Base-by-base conservation (phyloP, 345 rosid genomes). In the Litchi chinensis region DNA sequence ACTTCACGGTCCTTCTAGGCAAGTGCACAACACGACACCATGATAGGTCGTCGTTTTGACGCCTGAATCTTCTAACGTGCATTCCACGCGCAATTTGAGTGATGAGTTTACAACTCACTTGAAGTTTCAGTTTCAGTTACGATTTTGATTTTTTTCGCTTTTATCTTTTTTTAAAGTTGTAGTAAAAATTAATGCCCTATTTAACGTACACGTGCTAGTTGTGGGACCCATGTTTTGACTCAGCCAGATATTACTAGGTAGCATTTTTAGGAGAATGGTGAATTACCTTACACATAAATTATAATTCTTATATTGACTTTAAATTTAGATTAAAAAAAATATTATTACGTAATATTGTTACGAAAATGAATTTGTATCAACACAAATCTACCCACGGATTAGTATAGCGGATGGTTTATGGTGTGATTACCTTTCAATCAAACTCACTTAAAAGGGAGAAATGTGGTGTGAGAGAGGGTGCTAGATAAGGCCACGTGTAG, bases 141-240 rank as follows among this genome's bases (percentile, higher is more conserved):
- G 37, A 40, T 10, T 52, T 15, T 43, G 57, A 18, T 50, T 41
- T 11, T 40, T 4, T 22, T 28, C 1, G 13, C 1, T 12, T 26
- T 1, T 26, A 26, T 26, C 4, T 39, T 41, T 57, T 22, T 37
- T 54, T 18, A 26, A 19, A 21, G 26, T 39, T n/a, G 24, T 21
- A 0, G 28, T 6, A 11, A 16, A 60, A 70, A 11, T 15, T 10
- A 40, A 37, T 19, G 65, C 32, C 2, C 54, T 67, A 1, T 74
- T 13, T 1, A 39, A 12, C 77, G 77, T 73, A 77, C 79, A 74
- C 81, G 78, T 79, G 64, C 67, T 56, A 6, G 9, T 1, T 18
- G 0, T 1, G 8, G 73, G 78, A 6, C 65, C 73, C 68, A 21
- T 43, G 0, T 16, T 16, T 74, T 32, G 75, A 65, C 79, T 74